Conservation (phyloP, 805 yeast species). For the Suhomyces faveliae region DNA sequence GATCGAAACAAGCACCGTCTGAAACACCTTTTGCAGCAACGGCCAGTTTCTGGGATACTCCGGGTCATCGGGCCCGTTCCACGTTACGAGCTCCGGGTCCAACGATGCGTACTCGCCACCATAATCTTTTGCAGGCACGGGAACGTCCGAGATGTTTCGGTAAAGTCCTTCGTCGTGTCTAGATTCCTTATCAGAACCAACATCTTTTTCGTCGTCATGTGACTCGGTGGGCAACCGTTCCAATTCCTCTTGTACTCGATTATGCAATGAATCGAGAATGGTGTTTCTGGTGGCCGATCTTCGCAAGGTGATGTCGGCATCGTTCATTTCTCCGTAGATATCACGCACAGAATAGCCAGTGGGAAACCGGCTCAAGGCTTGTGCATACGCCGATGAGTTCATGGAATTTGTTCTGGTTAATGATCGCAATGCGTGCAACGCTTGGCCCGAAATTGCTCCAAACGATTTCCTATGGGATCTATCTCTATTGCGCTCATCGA, state of each 20-base stretch:
- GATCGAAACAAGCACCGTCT: conserved; percentile 29
- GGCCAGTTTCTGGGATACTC: conserved; percentile 39
- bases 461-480: neutral
- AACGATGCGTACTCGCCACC: conserved; percentile 32
- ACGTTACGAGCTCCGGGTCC: conserved; percentile 40
- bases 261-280: conserved; percentile 16
- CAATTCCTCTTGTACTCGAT: conserved; percentile 2
- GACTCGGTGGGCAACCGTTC: neutral
- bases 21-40: conserved; percentile 17
- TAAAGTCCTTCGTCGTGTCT: conserved; percentile 6
- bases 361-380: conserved; percentile 2
- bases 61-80: conserved; percentile 32
- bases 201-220: neutral
- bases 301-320: conserved; percentile 24
- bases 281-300: conserved; percentile 30
- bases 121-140: conserved; percentile 25
- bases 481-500: neutral
- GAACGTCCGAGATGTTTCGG: conserved; percentile 18
- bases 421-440: neutral
- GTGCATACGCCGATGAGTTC: neutral
- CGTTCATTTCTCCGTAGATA: conserved; percentile 29
- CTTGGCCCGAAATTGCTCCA: neutral
- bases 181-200: neutral
- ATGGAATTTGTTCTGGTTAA: neutral
- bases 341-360: conserved; percentile 20